Percentiles rank a stretch among this genome's conserved stretches.
Evolutionary conservation across 176 grass and related monocot species (phyloP).

Genomic region (Typha latifolia): DNA sequence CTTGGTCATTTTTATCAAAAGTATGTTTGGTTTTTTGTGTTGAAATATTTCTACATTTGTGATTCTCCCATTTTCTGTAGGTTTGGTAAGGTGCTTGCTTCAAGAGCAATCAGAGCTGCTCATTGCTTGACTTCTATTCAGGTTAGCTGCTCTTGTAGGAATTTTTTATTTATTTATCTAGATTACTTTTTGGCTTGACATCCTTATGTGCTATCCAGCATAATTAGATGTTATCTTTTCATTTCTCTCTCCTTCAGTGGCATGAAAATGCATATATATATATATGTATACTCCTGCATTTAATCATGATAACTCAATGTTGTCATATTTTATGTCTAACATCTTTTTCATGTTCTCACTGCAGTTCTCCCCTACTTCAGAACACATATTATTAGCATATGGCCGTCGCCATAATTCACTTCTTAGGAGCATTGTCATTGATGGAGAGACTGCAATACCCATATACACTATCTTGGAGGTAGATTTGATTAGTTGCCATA

Average conservation of each 20-base stretch:
- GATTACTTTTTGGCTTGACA: no score
- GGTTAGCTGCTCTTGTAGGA: constrained; percentile 24
- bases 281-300: background rate
- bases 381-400: constrained; percentile 95
- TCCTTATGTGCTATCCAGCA: no score
- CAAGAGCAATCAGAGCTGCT: constrained; percentile 85
- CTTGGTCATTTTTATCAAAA: background rate
- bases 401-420: constrained; percentile 88
- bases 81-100: constrained; percentile 70
- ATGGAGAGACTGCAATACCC: constrained; percentile 78
- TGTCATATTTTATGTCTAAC: background rate
- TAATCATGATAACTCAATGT: background rate
- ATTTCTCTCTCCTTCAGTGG: background rate
- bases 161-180: no score
- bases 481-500: constrained; percentile 1
- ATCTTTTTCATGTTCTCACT: constrained; percentile 21
- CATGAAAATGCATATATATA: background rate
- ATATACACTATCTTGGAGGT: constrained; percentile 99
- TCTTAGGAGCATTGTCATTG: constrained; percentile 81
- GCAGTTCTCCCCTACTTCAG: constrained; percentile 96
- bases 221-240: no score
- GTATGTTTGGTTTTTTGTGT: constrained; percentile 3
- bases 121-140: constrained; percentile 99
- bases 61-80: constrained; percentile 22
- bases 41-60: constrained; percentile 25